These are phyloP conservation scores for Paxillus involutus DNA, from an alignment of 768 basidiomycete genomes.

Conservation along the genomic window DNA sequence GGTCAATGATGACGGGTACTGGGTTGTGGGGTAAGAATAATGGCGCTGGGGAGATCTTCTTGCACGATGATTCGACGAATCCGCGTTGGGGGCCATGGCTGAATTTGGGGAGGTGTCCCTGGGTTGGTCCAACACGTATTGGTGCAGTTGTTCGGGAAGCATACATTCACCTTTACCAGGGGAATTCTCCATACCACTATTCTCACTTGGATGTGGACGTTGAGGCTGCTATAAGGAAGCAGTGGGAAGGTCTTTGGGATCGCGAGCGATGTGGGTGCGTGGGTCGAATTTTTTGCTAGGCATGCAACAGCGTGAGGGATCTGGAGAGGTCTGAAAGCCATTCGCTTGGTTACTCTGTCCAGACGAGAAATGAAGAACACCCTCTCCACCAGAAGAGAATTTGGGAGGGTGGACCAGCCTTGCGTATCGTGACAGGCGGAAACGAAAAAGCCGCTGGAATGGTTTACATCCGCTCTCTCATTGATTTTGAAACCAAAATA, in stretches of 20 bases:
- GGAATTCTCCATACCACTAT: conserved; percentile 10
- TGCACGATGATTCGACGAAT: conserved; percentile 5
- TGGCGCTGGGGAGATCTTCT: conserved; percentile 1
- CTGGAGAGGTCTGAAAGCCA: conserved; percentile 19
- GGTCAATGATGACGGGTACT: conserved; percentile 1
- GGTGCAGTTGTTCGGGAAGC: conserved; percentile 9
- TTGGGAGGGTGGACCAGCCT: conserved; percentile 6
- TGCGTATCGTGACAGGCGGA: conserved; percentile 17
- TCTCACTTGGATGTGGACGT: neutral
- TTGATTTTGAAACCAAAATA: conserved; percentile 20
- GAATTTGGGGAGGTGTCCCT: neutral
- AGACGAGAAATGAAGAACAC: conserved; percentile 1
- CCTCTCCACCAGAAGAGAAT: conserved; percentile 10
- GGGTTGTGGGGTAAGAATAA: neutral
- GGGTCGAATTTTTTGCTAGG: conserved; percentile 13
- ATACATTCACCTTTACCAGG: conserved; percentile 6
- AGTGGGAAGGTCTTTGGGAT: conserved; percentile 5
- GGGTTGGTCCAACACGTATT: conserved; percentile 2
- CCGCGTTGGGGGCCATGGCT: conserved; percentile 3
- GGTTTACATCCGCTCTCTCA: conserved; percentile 31
- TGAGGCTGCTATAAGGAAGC: neutral
- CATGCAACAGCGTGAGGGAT: conserved; percentile 15
- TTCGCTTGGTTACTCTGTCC: conserved; percentile 18
- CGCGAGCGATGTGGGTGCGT: conserved; percentile 12
- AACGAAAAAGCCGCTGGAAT: conserved; percentile 25